These are phyloP conservation scores for Santalum album DNA, from an alignment of 164 flowering plant species.

Conservation along the genomic window DNA sequence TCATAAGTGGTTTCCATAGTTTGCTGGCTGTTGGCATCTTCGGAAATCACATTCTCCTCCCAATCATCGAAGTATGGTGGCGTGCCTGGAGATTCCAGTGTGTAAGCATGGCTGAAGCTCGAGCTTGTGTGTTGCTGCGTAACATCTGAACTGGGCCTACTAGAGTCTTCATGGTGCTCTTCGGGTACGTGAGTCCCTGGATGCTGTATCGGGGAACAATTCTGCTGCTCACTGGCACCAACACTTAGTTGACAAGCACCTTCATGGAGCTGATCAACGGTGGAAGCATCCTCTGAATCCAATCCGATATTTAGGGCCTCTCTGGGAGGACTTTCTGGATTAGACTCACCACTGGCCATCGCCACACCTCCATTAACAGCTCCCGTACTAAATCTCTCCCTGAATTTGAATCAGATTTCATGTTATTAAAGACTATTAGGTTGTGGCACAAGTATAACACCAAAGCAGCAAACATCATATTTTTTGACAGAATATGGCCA, in stretches of 20 bases:
- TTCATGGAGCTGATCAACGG: conserved; percentile 9
- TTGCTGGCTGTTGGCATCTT: conserved; percentile 2
- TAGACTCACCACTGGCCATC: conserved; percentile 9
- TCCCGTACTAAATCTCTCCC: conserved; percentile 39
- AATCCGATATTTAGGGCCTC: conserved; percentile 6
- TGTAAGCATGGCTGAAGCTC: conserved; percentile 12
- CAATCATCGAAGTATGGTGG: background rate
- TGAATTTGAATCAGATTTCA: conserved; percentile 14
- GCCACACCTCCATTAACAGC: conserved; percentile 6
- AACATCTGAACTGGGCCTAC: conserved; percentile 13
- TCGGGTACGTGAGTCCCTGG: conserved; percentile 14
- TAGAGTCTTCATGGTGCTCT: conserved; percentile 18
- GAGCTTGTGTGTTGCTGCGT: conserved; percentile 14
- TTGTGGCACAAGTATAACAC: too few relatives aligned
- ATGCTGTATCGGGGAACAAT: conserved; percentile 1
- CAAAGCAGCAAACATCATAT: too few relatives aligned
- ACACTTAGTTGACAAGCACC: conserved; percentile 11
- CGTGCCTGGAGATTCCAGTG: conserved; percentile 15
- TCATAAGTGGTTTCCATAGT: conserved; percentile 20
- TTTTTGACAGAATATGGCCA: too few relatives aligned
- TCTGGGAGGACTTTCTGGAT: conserved; percentile 9
- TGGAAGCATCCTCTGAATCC: conserved; percentile 8
- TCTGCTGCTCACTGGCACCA: conserved; percentile 11
- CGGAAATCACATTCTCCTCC: conserved; percentile 12
- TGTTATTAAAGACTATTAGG: too few relatives aligned